These are phyloP conservation scores for Tolypocladium guangdongense DNA, from an alignment of 2,329 filamentous ascomycete species.

Conservation along the genomic window DNA sequence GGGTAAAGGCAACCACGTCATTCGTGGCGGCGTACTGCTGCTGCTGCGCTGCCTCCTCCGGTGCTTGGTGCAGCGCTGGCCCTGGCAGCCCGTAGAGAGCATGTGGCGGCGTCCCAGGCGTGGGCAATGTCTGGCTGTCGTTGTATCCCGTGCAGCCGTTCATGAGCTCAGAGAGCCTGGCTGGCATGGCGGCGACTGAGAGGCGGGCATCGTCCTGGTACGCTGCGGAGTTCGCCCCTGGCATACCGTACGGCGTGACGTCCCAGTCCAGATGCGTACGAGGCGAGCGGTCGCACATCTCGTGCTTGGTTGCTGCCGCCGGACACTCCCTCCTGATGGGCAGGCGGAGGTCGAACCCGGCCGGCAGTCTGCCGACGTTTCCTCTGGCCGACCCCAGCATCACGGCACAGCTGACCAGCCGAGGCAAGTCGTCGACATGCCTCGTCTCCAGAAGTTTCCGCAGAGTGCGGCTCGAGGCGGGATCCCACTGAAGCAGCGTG, in stretches of 20 bases:
- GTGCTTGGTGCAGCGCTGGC: neutral
- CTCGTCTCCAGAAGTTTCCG: constrained; percentile 34
- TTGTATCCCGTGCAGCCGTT: neutral
- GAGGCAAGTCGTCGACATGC: constrained; percentile 27
- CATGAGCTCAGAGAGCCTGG: neutral
- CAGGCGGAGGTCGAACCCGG: constrained; percentile 2
- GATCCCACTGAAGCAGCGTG: constrained; percentile 27
- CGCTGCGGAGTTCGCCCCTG: neutral
- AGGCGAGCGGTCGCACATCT: neutral
- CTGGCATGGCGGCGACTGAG: neutral
- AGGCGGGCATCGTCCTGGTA: neutral
- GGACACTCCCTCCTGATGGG: constrained; percentile 6
- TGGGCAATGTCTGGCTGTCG: neutral
- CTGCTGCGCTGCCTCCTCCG: neutral
- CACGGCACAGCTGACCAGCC: constrained; percentile 28
- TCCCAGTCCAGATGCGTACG: too few relatives aligned
- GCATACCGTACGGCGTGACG: neutral
- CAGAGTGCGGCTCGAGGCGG: constrained; percentile 28
- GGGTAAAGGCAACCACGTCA: too few relatives aligned
- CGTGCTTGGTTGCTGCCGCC: constrained; percentile 1
- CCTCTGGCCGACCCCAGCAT: constrained; percentile 19
- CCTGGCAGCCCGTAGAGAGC: neutral
- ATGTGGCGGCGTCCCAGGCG: neutral
- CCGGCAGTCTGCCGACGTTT: neutral
- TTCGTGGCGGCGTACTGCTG: neutral